Conservation (phyloP, 352 stramenopile species). For the Poterioochromonas sp. region DNA sequence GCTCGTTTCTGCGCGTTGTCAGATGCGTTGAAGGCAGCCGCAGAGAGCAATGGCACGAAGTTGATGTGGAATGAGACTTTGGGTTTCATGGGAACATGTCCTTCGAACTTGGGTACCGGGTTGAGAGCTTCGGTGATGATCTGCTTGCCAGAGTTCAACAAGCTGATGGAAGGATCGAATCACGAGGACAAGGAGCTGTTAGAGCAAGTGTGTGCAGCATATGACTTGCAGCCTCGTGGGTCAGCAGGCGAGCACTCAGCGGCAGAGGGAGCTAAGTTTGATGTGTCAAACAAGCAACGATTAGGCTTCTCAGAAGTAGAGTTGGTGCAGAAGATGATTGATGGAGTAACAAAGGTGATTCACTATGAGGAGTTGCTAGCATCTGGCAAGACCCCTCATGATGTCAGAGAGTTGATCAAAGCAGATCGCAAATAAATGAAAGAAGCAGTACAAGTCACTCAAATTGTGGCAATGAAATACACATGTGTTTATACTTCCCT, state of each 20-base stretch:
- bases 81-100: constrained; percentile 69
- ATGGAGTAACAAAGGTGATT: constrained; percentile 70
- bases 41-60: constrained; percentile 62
- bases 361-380: constrained; percentile 10
- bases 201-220: constrained; percentile 40
- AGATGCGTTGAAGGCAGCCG: constrained; percentile 58
- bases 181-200: constrained; percentile 26
- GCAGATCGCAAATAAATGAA: too few species aligned
- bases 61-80: constrained; percentile 77
- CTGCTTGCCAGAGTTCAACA: constrained; percentile 63
- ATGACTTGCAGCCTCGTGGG: constrained; percentile 65
- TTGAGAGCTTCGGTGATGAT: constrained; percentile 70
- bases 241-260: constrained; percentile 67
- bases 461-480: too few species aligned
- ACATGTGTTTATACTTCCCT: too few species aligned
- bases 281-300: constrained; percentile 86
- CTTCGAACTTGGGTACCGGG: constrained; percentile 72
- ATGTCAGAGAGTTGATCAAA: background rate
- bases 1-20: constrained; percentile 56
- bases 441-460: too few species aligned
- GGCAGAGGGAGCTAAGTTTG: constrained; percentile 71
- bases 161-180: constrained; percentile 52
- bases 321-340: constrained; percentile 88
- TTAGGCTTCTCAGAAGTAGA: constrained; percentile 83
- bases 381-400: background rate